Conservation (phyloP, 2,329 filamentous ascomycete species). For the Chalaropsis ovoidea region DNA sequence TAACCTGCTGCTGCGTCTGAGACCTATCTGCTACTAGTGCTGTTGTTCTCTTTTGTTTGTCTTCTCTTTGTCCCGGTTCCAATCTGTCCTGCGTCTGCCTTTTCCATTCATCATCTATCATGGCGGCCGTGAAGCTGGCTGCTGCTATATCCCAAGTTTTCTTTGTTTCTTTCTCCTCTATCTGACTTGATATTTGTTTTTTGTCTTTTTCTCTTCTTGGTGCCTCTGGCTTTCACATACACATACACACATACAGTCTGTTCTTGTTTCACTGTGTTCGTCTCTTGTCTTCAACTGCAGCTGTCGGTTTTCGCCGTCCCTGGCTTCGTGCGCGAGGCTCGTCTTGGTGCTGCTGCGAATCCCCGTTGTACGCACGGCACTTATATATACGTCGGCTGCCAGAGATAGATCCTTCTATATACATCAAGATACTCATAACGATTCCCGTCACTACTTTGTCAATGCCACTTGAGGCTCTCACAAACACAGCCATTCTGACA, state of each 20-base stretch:
- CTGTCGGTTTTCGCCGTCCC: too few relatives aligned
- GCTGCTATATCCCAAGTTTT: background rate
- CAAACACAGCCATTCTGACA: too few relatives aligned
- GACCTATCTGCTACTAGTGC: too few relatives aligned
- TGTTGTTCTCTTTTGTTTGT: too few relatives aligned
- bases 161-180: background rate
- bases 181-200: background rate
- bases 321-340: too few relatives aligned
- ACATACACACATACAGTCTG: conserved; percentile 7
- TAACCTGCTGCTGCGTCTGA: background rate
- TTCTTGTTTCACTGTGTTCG: background rate
- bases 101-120: background rate
- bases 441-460: too few relatives aligned
- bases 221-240: background rate
- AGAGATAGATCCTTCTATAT: too few relatives aligned
- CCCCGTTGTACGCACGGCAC: too few relatives aligned
- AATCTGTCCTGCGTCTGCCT: background rate
- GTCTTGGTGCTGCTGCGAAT: too few relatives aligned
- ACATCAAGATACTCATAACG: too few relatives aligned
- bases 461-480: too few relatives aligned
- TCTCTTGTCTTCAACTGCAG: background rate
- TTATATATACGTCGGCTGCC: too few relatives aligned
- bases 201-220: background rate
- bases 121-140: background rate
- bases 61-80: background rate